A percentile compares a stretch with the other conserved stretches of the same genome.
These are phyloP conservation scores for Pogostemon cablin DNA, from an alignment of 257 asterid species.

Conservation along the genomic window DNA sequence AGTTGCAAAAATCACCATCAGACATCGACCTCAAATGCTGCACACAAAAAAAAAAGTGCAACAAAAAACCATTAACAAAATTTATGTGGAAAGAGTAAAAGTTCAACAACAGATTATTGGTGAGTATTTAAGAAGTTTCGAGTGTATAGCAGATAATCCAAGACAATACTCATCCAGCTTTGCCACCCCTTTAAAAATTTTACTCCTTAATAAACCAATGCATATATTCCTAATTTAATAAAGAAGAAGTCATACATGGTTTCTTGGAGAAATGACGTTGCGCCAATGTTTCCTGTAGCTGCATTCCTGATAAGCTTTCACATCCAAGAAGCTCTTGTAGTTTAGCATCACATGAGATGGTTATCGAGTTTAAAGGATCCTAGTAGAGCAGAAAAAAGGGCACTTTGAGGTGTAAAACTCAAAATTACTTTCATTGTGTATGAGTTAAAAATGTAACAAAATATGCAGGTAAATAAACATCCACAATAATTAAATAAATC, in stretches of 20 bases:
- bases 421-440: background rate
- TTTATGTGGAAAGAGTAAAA: too few species aligned
- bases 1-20: background rate
- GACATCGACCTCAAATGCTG: too few species aligned
- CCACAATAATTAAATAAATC: background rate
- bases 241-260: constrained; percentile 29
- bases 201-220: too few species aligned
- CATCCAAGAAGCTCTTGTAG: constrained; percentile 68
- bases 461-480: background rate
- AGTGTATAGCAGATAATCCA: too few species aligned
- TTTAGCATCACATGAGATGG: constrained; percentile 61
- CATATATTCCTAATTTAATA: too few species aligned
- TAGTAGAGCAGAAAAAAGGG: constrained; percentile 32
- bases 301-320: constrained; percentile 63
- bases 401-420: constrained; percentile 16
- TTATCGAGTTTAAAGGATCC: constrained; percentile 65
- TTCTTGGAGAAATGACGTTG: constrained; percentile 55
- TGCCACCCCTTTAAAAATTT: too few species aligned
- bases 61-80: too few species aligned
- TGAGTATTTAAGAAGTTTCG: too few species aligned
- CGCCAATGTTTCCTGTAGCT: constrained; percentile 63
- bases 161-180: too few species aligned
- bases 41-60: too few species aligned
- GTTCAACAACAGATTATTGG: too few species aligned
- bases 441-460: background rate